Evolutionary conservation across 2,329 filamentous ascomycete genomes (phyloP), one percentile per base, ranked within the genome.

Genomic region (Diaporthe velutina): DNA sequence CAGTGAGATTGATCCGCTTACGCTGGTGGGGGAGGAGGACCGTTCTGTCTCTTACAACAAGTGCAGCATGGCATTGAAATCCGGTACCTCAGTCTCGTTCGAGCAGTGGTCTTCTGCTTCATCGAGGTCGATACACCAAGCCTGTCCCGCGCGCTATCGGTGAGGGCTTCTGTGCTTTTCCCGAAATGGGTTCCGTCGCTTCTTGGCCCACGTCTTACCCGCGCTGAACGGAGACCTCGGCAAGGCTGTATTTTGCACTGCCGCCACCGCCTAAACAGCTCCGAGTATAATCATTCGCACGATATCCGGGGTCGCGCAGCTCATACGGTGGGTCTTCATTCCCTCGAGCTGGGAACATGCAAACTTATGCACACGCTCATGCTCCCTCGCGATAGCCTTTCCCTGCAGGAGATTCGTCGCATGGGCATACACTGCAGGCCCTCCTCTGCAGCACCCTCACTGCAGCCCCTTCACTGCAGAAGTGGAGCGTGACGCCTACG

Each of bases 231-330:
- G 55, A 52, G 55, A 35, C 55, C 42, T 52, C 42, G 55, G 70
- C 70, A 54, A 68, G 48, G 64, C 64, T 38, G 38, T 61, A 58
- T 35, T 35, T 17, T n/a, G 57, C 52, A 38, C 42, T 13, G 42
- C 42, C 61, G 61, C 61, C 42, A 66, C 61, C 28, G 54, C 68
- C 45, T 9, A 38, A 67, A 10, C 22, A 67, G 30, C 30, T 52
- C 54, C 33, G n/a, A 52, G 40, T 60, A 50, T 42, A 52, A 35
- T 60, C 70, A 71, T 52, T 52, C 55, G 55, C 55, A 71, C 70
- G 55, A 61, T 71, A 71, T 52, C 55, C 35, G 55, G 70, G 68
- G 55, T 60, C 25, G n/a, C 33, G 70, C 70, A 71, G 54, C 42
- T n/a, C n/a, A 33, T 40, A 28, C 33, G 4, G 48, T 50, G 25